Evolutionary conservation across 495 filamentous ascomycete genomes (phyloP).

Genomic region (Aspergillus wentii): DNA sequence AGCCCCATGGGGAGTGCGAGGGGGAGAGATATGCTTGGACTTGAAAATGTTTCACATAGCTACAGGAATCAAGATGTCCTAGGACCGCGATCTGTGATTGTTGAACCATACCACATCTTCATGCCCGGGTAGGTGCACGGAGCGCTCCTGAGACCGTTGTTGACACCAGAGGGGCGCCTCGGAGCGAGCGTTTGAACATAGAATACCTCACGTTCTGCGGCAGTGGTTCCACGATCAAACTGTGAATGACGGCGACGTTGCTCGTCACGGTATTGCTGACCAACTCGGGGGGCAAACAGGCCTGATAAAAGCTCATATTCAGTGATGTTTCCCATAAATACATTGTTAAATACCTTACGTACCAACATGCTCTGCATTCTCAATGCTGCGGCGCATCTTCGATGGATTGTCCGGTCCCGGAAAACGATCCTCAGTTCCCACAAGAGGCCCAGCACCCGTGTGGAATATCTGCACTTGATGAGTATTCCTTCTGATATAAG

Average conservation of each 20-base stretch:
- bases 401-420: conserved; percentile 75
- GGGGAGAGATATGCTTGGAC: too few species aligned
- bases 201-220: conserved; percentile 23
- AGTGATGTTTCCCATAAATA: conserved; percentile 1
- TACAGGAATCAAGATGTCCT: conserved; percentile 16
- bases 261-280: conserved; percentile 68
- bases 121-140: conserved; percentile 24
- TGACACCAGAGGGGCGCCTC: conserved; percentile 8
- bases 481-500: too few species aligned
- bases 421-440: conserved; percentile 63
- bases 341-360: conserved; percentile 24
- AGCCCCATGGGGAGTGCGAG: too few species aligned
- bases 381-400: conserved; percentile 78
- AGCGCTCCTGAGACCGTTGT: conserved; percentile 17
- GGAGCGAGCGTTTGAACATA: conserved; percentile 20
- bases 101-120: conserved; percentile 21
- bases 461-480: conserved; percentile 38
- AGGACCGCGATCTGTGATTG: conserved; percentile 11
- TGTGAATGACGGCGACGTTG: conserved; percentile 73
- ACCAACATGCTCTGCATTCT: conserved; percentile 84
- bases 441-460: conserved; percentile 35
- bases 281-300: conserved; percentile 66
- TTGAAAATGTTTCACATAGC: background rate
- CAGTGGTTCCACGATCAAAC: conserved; percentile 59
- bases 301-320: conserved; percentile 35